Percentiles rank a stretch among this genome's conserved stretches.
These are phyloP conservation scores for Teunomyces panamensis DNA, from an alignment of 805 yeast genomes.

Conservation along the genomic window DNA sequence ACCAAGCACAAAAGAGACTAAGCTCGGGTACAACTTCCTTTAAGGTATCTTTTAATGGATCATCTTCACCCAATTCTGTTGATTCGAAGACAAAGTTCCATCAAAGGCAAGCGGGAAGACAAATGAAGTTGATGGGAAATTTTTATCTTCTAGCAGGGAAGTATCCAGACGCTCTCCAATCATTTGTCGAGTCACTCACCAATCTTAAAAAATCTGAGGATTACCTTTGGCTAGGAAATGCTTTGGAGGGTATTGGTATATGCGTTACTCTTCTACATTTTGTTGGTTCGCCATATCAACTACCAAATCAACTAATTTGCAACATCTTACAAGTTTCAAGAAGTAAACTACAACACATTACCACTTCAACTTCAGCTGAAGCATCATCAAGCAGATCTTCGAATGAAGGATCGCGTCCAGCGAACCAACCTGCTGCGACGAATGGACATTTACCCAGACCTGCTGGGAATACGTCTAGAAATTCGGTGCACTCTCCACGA, in stretches of 20 bases:
- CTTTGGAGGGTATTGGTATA: constrained; percentile 78
- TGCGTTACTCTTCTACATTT: constrained; percentile 59
- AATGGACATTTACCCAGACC: constrained; percentile 1
- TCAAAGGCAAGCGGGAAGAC: constrained; percentile 64
- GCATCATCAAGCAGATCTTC: constrained; percentile 5
- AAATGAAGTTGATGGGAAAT: constrained; percentile 70
- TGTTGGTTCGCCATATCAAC: constrained; percentile 49
- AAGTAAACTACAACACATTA: constrained; percentile 19
- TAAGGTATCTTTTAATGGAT: constrained; percentile 24
- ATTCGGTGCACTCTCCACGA: constrained; percentile 28
- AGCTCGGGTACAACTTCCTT: constrained; percentile 37
- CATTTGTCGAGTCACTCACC: constrained; percentile 70
- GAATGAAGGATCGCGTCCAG: background rate
- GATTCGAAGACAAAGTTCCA: constrained; percentile 34
- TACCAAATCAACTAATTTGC: constrained; percentile 38
- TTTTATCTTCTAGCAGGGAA: constrained; percentile 80
- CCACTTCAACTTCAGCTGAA: constrained; percentile 9
- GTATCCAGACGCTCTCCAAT: constrained; percentile 62
- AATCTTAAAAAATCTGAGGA: constrained; percentile 64
- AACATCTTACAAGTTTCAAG: constrained; percentile 31
- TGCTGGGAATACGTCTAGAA: constrained; percentile 3
- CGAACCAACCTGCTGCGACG: background rate
- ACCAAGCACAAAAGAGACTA: constrained; percentile 40
- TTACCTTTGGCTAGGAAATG: constrained; percentile 82
- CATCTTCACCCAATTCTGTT: constrained; percentile 7